phyloP scores from a whole-genome alignment of 169 alveolate species.

The Eimeria mitis region DNA sequence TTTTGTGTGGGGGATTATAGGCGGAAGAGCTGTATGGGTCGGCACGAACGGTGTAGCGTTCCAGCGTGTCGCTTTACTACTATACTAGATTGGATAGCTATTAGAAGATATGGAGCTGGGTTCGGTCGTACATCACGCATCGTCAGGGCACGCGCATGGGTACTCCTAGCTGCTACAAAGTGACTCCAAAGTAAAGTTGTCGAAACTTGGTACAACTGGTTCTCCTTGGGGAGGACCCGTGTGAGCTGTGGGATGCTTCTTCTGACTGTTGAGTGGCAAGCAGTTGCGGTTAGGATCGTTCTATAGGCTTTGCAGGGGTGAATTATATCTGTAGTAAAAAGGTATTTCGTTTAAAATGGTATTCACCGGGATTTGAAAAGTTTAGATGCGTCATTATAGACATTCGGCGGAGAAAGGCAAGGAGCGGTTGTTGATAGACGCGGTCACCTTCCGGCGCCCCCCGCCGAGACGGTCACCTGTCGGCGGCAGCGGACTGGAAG shows the following conservation, averaged over 20 bases:
- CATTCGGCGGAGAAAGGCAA: slow-evolving; percentile 52
- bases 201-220: background rate
- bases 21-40: background rate
- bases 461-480: slow-evolving; percentile 48
- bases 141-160: background rate
- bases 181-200: background rate
- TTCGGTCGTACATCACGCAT: background rate
- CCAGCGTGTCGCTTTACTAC: background rate
- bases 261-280: slow-evolving; percentile 16
- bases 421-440: slow-evolving; percentile 65
- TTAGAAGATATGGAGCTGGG: background rate
- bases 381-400: slow-evolving; percentile 10
- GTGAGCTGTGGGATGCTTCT: background rate
- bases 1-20: background rate
- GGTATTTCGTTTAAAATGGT: background rate
- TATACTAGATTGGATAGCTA: background rate
- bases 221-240: background rate
- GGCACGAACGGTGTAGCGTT: background rate
- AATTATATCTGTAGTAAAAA: background rate
- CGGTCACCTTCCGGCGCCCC: slow-evolving; percentile 66
- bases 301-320: background rate
- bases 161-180: background rate
- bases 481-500: slow-evolving; percentile 12
- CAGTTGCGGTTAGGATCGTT: background rate
- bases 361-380: background rate